Conservation (phyloP, 352 stramenopile species). For the Globisporangium cylindrosporum region DNA sequence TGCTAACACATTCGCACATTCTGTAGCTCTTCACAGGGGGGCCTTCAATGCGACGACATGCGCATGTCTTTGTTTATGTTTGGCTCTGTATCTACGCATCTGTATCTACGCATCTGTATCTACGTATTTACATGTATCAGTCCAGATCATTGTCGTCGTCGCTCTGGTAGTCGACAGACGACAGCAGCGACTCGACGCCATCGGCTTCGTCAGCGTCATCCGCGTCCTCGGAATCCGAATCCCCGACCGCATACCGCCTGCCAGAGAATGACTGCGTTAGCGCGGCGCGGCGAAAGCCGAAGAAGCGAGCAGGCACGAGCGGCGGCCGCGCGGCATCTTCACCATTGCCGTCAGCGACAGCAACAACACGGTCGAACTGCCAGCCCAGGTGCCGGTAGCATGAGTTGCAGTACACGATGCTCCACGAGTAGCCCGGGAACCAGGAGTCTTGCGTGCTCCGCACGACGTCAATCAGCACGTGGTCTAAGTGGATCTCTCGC, state of each 20-base stretch:
- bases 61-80: background rate
- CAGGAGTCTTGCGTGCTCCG: constrained; percentile 67
- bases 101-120: background rate
- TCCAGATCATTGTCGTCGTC: constrained; percentile 3
- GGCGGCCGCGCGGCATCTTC: background rate
- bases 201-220: background rate
- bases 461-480: constrained; percentile 42
- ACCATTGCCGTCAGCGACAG: constrained; percentile 12
- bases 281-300: constrained; percentile 63
- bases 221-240: background rate
- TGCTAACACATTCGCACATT: background rate
- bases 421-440: constrained; percentile 82
- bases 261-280: constrained; percentile 35
- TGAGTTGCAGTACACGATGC: constrained; percentile 64
- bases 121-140: background rate
- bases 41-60: background rate
- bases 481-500: constrained; percentile 37
- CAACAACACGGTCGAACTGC: constrained; percentile 52
- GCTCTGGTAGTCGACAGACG: constrained; percentile 10
- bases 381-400: constrained; percentile 77
- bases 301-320: constrained; percentile 45
- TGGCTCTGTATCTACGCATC: background rate
- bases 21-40: background rate
- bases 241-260: constrained; percentile 1
- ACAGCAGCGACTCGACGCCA: background rate